A percentile compares a stretch with the other conserved stretches of the same genome.
Evolutionary conservation across 495 filamentous ascomycete genomes (phyloP).

Genomic region (Aspergillus baeticus): DNA sequence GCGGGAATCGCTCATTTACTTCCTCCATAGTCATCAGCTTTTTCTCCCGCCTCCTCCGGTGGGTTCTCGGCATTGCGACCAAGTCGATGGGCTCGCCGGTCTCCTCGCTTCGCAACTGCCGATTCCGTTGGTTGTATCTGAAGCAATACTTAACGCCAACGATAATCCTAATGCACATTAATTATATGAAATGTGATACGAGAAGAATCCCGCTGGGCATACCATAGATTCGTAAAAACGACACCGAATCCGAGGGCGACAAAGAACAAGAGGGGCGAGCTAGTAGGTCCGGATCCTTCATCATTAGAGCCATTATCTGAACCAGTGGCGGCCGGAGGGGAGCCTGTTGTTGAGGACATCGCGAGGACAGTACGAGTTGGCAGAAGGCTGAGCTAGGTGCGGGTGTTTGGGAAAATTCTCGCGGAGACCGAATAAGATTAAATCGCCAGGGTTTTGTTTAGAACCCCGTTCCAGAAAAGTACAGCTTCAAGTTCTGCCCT

Average conservation of each 20-base stretch:
- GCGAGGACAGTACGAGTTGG: not conserved
- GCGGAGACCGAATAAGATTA: not conserved
- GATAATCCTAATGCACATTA: constrained; percentile 75
- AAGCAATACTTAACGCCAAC: constrained; percentile 99
- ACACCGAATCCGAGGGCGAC: constrained; percentile 97
- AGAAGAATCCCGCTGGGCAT: constrained; percentile 24
- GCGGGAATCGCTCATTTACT: constrained; percentile 94
- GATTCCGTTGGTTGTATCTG: constrained; percentile 92
- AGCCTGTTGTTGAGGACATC: constrained; percentile 27
- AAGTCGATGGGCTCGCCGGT: constrained; percentile 84
- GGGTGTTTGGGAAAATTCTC: too few relatives aligned
- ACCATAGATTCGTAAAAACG: constrained; percentile 99
- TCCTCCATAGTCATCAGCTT: constrained; percentile 99
- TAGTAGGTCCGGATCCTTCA: constrained; percentile 58
- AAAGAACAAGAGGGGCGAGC: constrained; percentile 91
- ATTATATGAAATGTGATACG: not conserved
- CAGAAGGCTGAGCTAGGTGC: not conserved
- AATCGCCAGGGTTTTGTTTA: not conserved
- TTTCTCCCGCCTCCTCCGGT: constrained; percentile 87
- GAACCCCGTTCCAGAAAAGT: too few relatives aligned
- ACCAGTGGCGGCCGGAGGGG: constrained; percentile 21
- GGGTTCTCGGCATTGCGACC: constrained; percentile 72
- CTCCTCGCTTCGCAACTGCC: constrained; percentile 72
- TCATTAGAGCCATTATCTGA: constrained; percentile 17
- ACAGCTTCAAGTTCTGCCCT: not conserved